Conservation (phyloP, 345 rosid species). For the Kandelia obovata region DNA sequence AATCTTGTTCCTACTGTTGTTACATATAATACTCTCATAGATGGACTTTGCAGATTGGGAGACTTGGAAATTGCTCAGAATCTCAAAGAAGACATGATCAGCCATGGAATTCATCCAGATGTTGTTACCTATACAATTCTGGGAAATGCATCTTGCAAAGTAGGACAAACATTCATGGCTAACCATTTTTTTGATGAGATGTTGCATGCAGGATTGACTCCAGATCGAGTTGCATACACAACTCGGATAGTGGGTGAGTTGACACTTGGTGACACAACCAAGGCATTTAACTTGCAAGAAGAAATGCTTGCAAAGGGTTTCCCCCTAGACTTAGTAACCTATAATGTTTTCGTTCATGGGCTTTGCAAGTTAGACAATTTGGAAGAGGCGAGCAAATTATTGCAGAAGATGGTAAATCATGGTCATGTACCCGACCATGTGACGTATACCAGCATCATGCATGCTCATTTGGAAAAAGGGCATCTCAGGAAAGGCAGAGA, state of each 20-base stretch:
- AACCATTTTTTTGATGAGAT: constrained; percentile 52
- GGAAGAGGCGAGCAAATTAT: constrained; percentile 40
- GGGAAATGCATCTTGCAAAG: constrained; percentile 50
- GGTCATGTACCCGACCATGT: constrained; percentile 60
- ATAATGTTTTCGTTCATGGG: constrained; percentile 55
- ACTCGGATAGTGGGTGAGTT: constrained; percentile 54
- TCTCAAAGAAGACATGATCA: constrained; percentile 62
- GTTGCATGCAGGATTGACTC: constrained; percentile 48
- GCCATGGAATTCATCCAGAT: constrained; percentile 49
- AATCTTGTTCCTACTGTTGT: constrained; percentile 41
- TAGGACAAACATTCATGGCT: constrained; percentile 47
- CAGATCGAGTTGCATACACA: constrained; percentile 48
- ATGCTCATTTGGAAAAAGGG: constrained; percentile 49
- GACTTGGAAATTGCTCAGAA: constrained; percentile 45
- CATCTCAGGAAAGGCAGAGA: constrained; percentile 45
- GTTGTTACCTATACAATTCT: constrained; percentile 62
- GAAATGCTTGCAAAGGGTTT: constrained; percentile 50
- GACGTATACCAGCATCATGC: constrained; percentile 61
- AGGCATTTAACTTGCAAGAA: constrained; percentile 52
- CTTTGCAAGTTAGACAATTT: constrained; percentile 46
- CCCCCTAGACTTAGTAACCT: constrained; percentile 48
- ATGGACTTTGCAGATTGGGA: constrained; percentile 64
- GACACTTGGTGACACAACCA: constrained; percentile 43
- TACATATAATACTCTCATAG: constrained; percentile 64
- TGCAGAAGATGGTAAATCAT: constrained; percentile 43